Evolutionary conservation across 768 basidiomycete genomes (phyloP).

Genomic region (Cystoderma amianthinum): DNA sequence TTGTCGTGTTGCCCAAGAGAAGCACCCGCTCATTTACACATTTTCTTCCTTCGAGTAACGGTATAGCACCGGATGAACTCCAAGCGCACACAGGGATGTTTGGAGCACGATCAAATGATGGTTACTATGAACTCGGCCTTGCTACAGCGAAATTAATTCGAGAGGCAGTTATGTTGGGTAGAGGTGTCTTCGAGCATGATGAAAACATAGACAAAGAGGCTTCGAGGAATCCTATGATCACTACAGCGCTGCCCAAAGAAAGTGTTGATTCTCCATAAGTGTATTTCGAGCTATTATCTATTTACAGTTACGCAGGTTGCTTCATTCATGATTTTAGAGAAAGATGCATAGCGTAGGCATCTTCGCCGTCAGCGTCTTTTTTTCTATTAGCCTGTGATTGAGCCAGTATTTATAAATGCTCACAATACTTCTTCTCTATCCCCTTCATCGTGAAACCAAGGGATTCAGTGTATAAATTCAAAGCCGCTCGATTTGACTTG

Average conservation of each 20-base stretch:
- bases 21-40: slow-evolving; percentile 37
- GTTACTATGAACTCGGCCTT: slow-evolving; percentile 83
- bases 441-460: slow-evolving; percentile 85
- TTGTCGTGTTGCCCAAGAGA: slow-evolving; percentile 66
- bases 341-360: slow-evolving; percentile 88
- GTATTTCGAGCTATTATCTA: no score
- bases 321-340: slow-evolving; percentile 37
- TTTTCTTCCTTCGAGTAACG: slow-evolving; percentile 64
- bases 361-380: slow-evolving; percentile 90
- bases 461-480: slow-evolving; percentile 84
- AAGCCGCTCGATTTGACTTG: slow-evolving; percentile 91
- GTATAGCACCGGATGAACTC: slow-evolving; percentile 66
- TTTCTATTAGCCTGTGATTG: not conserved
- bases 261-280: no score
- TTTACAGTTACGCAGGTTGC: no score
- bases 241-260: not conserved
- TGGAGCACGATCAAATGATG: slow-evolving; percentile 72
- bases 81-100: slow-evolving; percentile 91
- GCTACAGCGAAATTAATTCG: slow-evolving; percentile 54
- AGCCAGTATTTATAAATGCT: slow-evolving; percentile 9
- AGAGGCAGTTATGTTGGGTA: slow-evolving; percentile 37
- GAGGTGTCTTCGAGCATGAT: slow-evolving; percentile 11
- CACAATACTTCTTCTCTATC: slow-evolving; percentile 92
- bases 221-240: not conserved
- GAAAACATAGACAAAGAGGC: not conserved